Evolutionary conservation across 2,329 filamentous ascomycete species (phyloP), one percentile per base, ranked within the genome.

Genomic region (Talaromyces amestolkiae): DNA sequence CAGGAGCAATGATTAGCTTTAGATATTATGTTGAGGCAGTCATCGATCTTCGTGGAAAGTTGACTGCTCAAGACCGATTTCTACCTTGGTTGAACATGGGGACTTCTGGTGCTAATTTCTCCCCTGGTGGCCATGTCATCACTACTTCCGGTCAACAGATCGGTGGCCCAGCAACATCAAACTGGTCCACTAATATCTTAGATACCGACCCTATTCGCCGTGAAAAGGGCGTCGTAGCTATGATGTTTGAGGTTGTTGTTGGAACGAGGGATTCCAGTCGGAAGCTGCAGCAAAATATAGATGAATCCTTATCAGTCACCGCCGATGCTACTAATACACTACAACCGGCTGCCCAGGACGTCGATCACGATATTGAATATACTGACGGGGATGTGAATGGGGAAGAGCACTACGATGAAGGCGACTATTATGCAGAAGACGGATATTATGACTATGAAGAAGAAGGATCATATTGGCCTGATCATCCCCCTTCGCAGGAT

Each of bases 1-100:
- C 95, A 0, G 93, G 94, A 3, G 89, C 91, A 39, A 95, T 98
- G 89, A 95, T 99, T 69, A 93, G 89, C 71, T 98, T 99, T 81
- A 92, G 90, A 70, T 98, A 99, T 74, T 91, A 93, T 70, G 85
- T 97, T 22, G 95, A 99, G 77, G 91, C 97, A 2, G 89, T 98
- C 33, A 87, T 97, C 24, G 95, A 99, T 74, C 84, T 98, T 0
- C 93, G 95, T 56, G 94, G 94, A 43, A 95, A 92, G 74, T 80
- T 97, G 47, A 87, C 89, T 1, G 87, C 87, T n/a, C 87, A 92
- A 60, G 89, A 92, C 72, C 85, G 88, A 49, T 85, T 86, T 69
- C 79, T 88, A 19, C 85, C 84, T 10, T 84, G 82, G 49, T 77
- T 84, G 58, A 83, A 82, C 61, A 79, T 86, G 71, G 86, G 80